Base-by-base conservation (phyloP, 306 rosid species). In the Glycine latifolia region DNA sequence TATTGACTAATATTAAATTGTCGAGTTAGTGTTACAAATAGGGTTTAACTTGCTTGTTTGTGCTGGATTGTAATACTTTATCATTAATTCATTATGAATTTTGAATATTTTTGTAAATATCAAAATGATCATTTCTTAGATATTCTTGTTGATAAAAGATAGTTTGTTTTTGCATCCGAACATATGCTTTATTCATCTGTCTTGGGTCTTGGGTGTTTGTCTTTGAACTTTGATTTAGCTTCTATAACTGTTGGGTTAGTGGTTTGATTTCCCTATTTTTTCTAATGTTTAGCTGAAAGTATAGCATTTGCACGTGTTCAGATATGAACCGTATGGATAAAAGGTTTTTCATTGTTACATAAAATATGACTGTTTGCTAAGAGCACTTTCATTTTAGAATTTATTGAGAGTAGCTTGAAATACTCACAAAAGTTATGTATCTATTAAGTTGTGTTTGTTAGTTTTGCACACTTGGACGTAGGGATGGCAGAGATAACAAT, bases 81-180 rank as follows among this genome's bases (percentile, higher is more conserved):
- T 71, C 16, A 48, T 47, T 47, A 9, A 8, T 47, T 47, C 52
- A 10, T 52, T 26, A 74, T 62, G 20, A 43, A 53, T 46, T 73
- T 26, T 15, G 6, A 39, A 47, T 35, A 50, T 52, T 52, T 71
- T 8, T 5, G 41, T 46, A 46, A 4, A 10, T 73, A 60, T 33
- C 8, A 43, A 67, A 73, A 71, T 60, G 61, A 53, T 15, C 0
- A 31, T 75, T 79, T 63, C n/a, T 59, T 54, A 68, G 81, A 47
- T 39, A 9, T 41, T 60, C 26, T 54, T 50, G 37, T 44, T 61
- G 41, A 46, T 44, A 7, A 44, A 44, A 6, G 48, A 44, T 2
- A 59, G 8, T 69, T 44, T 20, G 20, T 20, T 16, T 75, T 53
- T 58, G 5, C 39, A 26, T 26, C 60, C 47, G 8, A 17, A 14